Percentiles rank a stretch among this genome's conserved stretches.
These are phyloP conservation scores for Byssoonygena ceratinophila DNA, from an alignment of 2,329 filamentous ascomycete species.

Conservation along the genomic window DNA sequence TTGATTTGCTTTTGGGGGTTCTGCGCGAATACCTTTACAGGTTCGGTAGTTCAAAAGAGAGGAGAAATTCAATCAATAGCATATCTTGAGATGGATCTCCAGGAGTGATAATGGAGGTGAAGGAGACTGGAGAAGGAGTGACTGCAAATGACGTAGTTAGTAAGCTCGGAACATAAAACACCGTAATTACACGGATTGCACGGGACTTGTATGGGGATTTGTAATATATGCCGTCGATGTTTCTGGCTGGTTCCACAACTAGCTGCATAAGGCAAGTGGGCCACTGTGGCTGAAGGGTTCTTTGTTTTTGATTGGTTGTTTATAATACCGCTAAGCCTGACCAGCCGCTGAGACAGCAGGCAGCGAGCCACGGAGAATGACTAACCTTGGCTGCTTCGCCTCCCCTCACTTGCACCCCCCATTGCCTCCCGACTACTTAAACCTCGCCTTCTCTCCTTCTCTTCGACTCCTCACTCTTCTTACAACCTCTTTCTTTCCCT, in stretches of 20 bases:
- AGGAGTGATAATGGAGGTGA: no score
- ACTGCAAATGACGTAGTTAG: background rate
- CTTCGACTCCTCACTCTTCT: slow-evolving; percentile 21
- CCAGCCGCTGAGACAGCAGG: background rate
- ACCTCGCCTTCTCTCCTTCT: slow-evolving; percentile 20
- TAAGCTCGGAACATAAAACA: background rate
- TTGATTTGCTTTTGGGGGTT: background rate
- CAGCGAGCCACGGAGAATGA: background rate
- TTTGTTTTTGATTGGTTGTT: background rate
- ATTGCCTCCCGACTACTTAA: slow-evolving; percentile 26
- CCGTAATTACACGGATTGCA: background rate
- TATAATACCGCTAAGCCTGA: background rate
- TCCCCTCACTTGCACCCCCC: slow-evolving; percentile 13
- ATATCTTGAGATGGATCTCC: no score
- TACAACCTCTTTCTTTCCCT: slow-evolving; percentile 1
- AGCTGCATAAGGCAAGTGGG: background rate
- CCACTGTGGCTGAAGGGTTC: no score
- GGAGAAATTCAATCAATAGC: background rate
- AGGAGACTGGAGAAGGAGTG: no score
- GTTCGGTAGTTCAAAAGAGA: background rate
- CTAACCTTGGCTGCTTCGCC: slow-evolving; percentile 8
- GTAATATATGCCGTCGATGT: background rate
- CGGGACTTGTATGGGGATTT: background rate
- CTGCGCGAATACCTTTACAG: background rate
- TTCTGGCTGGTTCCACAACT: slow-evolving; percentile 8